Conservation (phyloP, 139 green algal species). For the Micromonas commoda region DNA sequence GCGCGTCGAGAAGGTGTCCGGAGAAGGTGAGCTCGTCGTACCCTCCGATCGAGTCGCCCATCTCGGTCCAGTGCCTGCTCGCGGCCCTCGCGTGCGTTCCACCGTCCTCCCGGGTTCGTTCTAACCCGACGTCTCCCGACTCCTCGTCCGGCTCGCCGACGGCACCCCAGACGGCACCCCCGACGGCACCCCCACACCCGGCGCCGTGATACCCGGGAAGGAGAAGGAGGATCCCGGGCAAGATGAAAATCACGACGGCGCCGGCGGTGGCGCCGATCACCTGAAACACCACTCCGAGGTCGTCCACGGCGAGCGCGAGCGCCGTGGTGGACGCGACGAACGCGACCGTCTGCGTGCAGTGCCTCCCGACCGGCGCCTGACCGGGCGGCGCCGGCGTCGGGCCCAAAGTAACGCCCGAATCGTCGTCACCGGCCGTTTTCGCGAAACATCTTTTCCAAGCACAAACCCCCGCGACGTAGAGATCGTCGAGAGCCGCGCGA, state of each 20-base stretch:
- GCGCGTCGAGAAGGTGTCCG: neutral
- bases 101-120: neutral
- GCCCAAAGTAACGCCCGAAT: neutral
- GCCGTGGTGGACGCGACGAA: neutral
- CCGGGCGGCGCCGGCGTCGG: neutral
- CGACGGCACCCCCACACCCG: no score
- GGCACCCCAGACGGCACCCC: no score
- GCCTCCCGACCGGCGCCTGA: neutral
- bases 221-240: neutral
- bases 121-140: neutral
- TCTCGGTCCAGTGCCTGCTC: neutral
- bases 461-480: neutral
- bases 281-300: conserved; percentile 15
- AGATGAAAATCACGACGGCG: conserved; percentile 5
- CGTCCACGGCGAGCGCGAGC: neutral
- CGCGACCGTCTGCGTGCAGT: conserved; percentile 1
- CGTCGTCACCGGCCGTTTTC: no score
- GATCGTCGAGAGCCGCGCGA: conserved; percentile 6
- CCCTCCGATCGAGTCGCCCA: no score
- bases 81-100: neutral
- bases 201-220: no score
- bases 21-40: neutral
- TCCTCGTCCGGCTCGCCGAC: no score
- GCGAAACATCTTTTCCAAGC: no score
- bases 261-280: conserved; percentile 2